These are phyloP conservation scores for Podochytrium sp. DNA, from an alignment of 192 early-diverging fungal genomes.

Conservation along the genomic window DNA sequence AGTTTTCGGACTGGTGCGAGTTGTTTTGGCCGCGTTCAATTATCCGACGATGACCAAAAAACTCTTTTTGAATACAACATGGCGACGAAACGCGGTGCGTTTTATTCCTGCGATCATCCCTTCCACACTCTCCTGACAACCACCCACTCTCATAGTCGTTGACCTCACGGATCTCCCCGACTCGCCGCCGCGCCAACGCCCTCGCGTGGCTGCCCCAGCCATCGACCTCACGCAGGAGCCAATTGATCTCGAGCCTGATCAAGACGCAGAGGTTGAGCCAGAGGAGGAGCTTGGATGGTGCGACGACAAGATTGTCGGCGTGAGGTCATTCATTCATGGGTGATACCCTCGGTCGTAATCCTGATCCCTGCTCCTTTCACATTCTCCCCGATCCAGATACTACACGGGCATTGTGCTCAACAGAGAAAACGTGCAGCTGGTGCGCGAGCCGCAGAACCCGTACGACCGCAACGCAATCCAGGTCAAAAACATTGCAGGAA, in stretches of 20 bases:
- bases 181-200: not conserved
- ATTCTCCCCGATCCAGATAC: no score
- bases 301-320: not conserved
- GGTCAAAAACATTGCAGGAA: not conserved
- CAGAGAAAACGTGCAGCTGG: not conserved
- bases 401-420: not conserved
- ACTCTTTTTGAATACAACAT: no score
- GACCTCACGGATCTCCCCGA: not conserved
- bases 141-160: not conserved
- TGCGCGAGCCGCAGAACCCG: not conserved
- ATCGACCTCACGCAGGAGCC: not conserved
- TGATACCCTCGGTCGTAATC: no score
- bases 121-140: not conserved
- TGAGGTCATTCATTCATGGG: no score
- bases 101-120: not conserved
- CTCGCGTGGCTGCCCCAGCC: not conserved
- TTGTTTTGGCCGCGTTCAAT: constrained; percentile 23
- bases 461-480: not conserved
- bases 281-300: not conserved
- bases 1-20: constrained; percentile 5
- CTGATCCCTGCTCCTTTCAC: no score
- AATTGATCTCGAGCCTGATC: not conserved
- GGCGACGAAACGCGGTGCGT: not conserved
- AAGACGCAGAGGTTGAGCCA: not conserved
- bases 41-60: no score